phyloP scores from a whole-genome alignment of 2,329 filamentous ascomycete genomes.

The Apiospora rasikravindrae region DNA sequence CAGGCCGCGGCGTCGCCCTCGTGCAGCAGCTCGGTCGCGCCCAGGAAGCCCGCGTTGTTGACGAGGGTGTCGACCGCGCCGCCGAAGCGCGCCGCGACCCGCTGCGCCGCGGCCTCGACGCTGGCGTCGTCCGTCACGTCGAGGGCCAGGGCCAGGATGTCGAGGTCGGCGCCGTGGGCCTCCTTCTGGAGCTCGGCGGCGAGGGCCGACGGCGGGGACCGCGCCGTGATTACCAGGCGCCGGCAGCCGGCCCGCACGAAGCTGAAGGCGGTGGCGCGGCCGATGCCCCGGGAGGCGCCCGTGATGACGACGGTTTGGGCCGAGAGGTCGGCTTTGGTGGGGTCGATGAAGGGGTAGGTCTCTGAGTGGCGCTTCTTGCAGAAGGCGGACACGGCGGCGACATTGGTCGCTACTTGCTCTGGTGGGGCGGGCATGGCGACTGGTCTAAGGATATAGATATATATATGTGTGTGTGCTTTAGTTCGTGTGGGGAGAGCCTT shows the following conservation, averaged over 20 bases:
- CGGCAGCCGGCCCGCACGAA: slow-evolving; percentile 44
- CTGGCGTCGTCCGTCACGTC: slow-evolving; percentile 40
- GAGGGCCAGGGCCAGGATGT: slow-evolving; percentile 38
- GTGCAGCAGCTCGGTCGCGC: slow-evolving; percentile 23
- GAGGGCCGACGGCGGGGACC: slow-evolving; percentile 30
- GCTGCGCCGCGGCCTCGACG: slow-evolving; percentile 35
- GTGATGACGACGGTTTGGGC: slow-evolving; percentile 43
- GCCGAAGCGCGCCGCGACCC: slow-evolving; percentile 31
- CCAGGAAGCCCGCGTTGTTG: slow-evolving; percentile 48
- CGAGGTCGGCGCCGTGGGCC: slow-evolving; percentile 27
- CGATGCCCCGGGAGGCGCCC: slow-evolving; percentile 43
- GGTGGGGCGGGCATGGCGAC: not conserved
- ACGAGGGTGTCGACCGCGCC: slow-evolving; percentile 44
- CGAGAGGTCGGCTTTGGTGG: slow-evolving; percentile 34
- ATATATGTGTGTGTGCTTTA: not conserved
- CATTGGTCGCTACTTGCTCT: not conserved
- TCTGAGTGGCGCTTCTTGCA: slow-evolving; percentile 26
- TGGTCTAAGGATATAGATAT: not conserved
- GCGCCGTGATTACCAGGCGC: slow-evolving; percentile 40
- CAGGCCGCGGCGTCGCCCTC: slow-evolving; percentile 38
- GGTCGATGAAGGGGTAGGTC: slow-evolving; percentile 41
- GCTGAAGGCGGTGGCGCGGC: slow-evolving; percentile 37
- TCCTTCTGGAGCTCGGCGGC: slow-evolving; percentile 33
- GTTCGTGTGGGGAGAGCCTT: not conserved
- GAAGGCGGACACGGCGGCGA: not conserved